These are phyloP conservation scores for Ascochyta clinopodiicola DNA, from an alignment of 2,329 filamentous ascomycete genomes.

Conservation along the genomic window DNA sequence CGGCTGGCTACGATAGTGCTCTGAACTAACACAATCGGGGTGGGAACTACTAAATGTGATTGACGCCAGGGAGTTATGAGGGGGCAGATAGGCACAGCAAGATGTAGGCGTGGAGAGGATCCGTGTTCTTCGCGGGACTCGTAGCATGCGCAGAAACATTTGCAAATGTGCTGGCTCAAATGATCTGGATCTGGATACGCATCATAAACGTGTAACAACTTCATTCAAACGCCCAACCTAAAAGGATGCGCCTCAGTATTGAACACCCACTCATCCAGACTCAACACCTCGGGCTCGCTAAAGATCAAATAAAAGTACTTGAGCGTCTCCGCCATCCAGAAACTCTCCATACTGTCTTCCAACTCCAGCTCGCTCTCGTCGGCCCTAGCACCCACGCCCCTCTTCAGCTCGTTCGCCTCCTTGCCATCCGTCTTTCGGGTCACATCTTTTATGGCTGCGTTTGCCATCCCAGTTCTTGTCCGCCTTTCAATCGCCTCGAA, in stretches of 20 bases:
- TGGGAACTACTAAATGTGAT: too few relatives aligned
- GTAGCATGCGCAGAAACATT: too few relatives aligned
- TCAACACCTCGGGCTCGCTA: constrained; percentile 61
- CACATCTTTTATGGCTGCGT: constrained; percentile 66
- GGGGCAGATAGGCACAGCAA: too few relatives aligned
- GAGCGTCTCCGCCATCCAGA: constrained; percentile 71
- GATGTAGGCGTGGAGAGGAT: too few relatives aligned
- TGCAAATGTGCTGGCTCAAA: too few relatives aligned
- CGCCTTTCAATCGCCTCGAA: constrained; percentile 67
- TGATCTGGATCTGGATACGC: too few relatives aligned
- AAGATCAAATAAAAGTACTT: constrained; percentile 71
- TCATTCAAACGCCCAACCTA: constrained; percentile 8
- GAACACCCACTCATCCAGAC: constrained; percentile 69
- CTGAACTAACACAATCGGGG: too few relatives aligned
- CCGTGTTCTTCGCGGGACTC: too few relatives aligned
- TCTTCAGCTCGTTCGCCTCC: constrained; percentile 3
- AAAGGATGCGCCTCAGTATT: constrained; percentile 52
- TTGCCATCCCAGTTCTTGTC: constrained; percentile 67
- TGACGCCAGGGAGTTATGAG: too few relatives aligned
- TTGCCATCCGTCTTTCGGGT: constrained; percentile 25
- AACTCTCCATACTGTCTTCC: constrained; percentile 72
- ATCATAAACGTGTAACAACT: too few relatives aligned
- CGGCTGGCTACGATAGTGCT: too few relatives aligned
- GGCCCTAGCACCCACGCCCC: neutral
- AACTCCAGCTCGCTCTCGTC: constrained; percentile 43